phyloP scores from a whole-genome alignment of 805 yeast genomes.

The Candida hungchunana region DNA sequence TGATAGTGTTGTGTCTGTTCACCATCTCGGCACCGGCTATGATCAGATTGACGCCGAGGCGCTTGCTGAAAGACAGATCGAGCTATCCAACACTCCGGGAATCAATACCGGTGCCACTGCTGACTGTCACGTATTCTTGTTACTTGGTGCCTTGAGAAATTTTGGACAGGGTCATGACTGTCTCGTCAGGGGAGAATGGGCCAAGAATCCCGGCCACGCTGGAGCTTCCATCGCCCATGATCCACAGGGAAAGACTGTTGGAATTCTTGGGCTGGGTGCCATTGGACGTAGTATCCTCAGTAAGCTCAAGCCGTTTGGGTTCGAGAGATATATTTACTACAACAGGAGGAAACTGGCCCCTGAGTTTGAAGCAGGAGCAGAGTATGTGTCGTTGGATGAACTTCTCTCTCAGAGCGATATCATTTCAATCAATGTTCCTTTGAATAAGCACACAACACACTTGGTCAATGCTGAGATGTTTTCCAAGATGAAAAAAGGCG shows the following conservation, averaged over 20 bases:
- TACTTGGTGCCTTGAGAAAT: slow-evolving; percentile 48
- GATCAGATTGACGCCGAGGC: slow-evolving; percentile 43
- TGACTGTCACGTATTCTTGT: slow-evolving; percentile 50
- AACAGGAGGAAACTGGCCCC: slow-evolving; percentile 56
- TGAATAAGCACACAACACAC: slow-evolving; percentile 69
- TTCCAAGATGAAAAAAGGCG: slow-evolving; percentile 72
- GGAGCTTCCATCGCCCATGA: slow-evolving; percentile 67
- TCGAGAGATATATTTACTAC: slow-evolving; percentile 63
- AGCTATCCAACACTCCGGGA: slow-evolving; percentile 39
- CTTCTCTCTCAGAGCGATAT: slow-evolving; percentile 62
- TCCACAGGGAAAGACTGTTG: slow-evolving; percentile 72
- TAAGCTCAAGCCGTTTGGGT: slow-evolving; percentile 74
- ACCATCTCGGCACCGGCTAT: slow-evolving; percentile 52
- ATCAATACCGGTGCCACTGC: slow-evolving; percentile 55
- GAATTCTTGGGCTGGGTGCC: slow-evolving; percentile 86
- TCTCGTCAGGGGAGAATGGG: slow-evolving; percentile 28
- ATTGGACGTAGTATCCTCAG: slow-evolving; percentile 79
- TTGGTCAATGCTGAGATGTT: slow-evolving; percentile 58
- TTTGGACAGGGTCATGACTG: slow-evolving; percentile 33
- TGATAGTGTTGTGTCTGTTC: slow-evolving; percentile 37
- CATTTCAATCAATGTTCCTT: slow-evolving; percentile 71
- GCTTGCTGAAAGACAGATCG: slow-evolving; percentile 35
- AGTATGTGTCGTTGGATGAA: slow-evolving; percentile 69
- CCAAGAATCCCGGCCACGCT: slow-evolving; percentile 42
- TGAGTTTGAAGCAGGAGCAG: slow-evolving; percentile 65